These are phyloP conservation scores for Exophiala alcalophila DNA, from an alignment of 2,329 filamentous ascomycete genomes.

Conservation along the genomic window DNA sequence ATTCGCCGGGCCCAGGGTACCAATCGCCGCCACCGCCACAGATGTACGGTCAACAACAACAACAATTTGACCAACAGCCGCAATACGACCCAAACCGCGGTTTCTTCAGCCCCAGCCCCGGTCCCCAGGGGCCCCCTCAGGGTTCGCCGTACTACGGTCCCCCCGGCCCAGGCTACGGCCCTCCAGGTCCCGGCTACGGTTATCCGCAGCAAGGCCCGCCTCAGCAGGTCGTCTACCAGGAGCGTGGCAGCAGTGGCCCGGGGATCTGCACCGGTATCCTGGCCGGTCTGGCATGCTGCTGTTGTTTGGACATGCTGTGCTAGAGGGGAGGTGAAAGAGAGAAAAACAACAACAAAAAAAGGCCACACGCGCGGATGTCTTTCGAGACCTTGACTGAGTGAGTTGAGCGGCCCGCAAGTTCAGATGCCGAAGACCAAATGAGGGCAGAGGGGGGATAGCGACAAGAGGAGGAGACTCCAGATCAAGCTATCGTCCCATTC, in stretches of 20 bases:
- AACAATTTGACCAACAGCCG: constrained; percentile 28
- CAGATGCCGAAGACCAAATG: too few relatives aligned
- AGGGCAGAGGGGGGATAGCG: too few relatives aligned
- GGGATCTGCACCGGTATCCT: constrained; percentile 49
- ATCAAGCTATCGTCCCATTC: too few relatives aligned
- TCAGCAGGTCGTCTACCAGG: constrained; percentile 40
- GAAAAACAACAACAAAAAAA: too few relatives aligned
- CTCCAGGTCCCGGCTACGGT: constrained; percentile 27
- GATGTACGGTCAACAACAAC: constrained; percentile 12
- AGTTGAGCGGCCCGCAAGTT: too few relatives aligned
- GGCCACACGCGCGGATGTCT: too few relatives aligned
- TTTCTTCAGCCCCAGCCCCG: constrained; percentile 9
- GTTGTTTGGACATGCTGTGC: constrained; percentile 48
- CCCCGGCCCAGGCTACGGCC: constrained; percentile 16
- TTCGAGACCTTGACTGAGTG: too few relatives aligned
- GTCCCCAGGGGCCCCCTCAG: constrained; percentile 5
- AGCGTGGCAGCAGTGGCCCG: constrained; percentile 32
- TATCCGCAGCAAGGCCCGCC: constrained; percentile 39
- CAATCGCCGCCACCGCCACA: constrained; percentile 17
- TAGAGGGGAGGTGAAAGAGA: too few relatives aligned
- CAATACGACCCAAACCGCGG: constrained; percentile 26
- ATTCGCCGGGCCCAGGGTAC: constrained; percentile 9
- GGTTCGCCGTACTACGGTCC: constrained; percentile 1
- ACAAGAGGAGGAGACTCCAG: too few relatives aligned
- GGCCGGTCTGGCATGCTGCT: constrained; percentile 49